These are phyloP conservation scores for Parascedosporium putredinis DNA, from an alignment of 2,329 filamentous ascomycete genomes.

Conservation along the genomic window DNA sequence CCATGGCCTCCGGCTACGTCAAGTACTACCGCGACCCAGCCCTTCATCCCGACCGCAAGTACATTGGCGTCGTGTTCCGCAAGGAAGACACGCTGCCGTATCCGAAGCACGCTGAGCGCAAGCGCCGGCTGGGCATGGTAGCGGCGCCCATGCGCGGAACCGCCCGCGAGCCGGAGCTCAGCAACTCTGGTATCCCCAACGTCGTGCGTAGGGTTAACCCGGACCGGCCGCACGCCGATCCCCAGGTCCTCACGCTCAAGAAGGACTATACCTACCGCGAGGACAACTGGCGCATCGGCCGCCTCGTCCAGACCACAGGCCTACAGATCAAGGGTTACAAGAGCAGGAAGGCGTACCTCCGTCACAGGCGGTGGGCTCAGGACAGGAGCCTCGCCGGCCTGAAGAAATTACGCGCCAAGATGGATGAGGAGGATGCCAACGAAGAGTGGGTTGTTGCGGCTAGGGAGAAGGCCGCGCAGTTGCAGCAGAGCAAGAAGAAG, in stretches of 20 bases:
- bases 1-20: constrained; percentile 77
- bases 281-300: constrained; percentile 49
- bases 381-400: constrained; percentile 32
- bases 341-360: constrained; percentile 38
- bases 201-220: constrained; percentile 30
- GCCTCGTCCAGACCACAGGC: constrained; percentile 40
- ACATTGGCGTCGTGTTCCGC: constrained; percentile 87
- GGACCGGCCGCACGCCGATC: constrained; percentile 30
- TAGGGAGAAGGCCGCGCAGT: constrained; percentile 12
- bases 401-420: constrained; percentile 25
- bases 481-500: constrained; percentile 20
- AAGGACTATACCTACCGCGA: constrained; percentile 49
- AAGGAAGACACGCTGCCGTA: constrained; percentile 72
- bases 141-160: constrained; percentile 33
- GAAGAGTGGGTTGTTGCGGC: constrained; percentile 18
- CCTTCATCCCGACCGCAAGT: constrained; percentile 76
- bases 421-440: constrained; percentile 17
- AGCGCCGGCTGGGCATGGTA: constrained; percentile 66
- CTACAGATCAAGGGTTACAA: constrained; percentile 38
- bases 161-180: constrained; percentile 27
- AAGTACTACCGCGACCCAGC: constrained; percentile 90
- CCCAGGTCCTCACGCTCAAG: constrained; percentile 37
- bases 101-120: constrained; percentile 60
- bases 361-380: constrained; percentile 30
- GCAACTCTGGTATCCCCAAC: constrained; percentile 39